Base-by-base conservation (phyloP, 441 rosid species). In the Corymbia calophylla region DNA sequence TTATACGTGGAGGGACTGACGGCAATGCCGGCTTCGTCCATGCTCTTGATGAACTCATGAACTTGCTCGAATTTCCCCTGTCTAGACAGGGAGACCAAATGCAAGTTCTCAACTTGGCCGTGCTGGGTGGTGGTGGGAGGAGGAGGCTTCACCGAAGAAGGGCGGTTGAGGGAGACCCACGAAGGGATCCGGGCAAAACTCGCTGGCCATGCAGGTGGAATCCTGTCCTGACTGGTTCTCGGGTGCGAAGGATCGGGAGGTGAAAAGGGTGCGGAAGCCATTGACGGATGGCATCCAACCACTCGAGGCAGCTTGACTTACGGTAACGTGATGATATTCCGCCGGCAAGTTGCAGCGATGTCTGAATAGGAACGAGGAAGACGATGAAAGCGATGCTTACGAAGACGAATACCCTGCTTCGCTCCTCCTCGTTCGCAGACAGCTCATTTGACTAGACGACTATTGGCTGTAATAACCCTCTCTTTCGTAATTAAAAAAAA, bases 31-130 rank as follows among this genome's bases (percentile, higher is more conserved):
- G 94, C 94, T 54, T 92, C 91, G 86, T 94, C 93, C 95, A 95
- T 92, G 88, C 92, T 92, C 88, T 89, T 68, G 90, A 95, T 94
- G 92, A 96, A 94, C 87, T 91, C 93, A 70, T 89, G 93, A 35
- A 96, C 97, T 89, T 94, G 96, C 85, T 92, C 92, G 91, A 96
- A 95, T 90, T 94, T 96, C 70, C 93, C 93, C 85, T 93, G 94
- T 73, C 93, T 96, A 54, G 97, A 95, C 49, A 96, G 91, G 48
- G 96, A 94, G 86, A 94, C 88, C 89, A 96, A 88, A 90, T 94
- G 95, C 5, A 95, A 77, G 92, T 94, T 95, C 94, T 96, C 97
- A 3, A 93, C 94, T 39, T 92, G 93, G 31, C 95, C 95, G 62
- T 91, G 91, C 87, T 53, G 91, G 49, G 53, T 88, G 55, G 64